Evolutionary conservation across 495 filamentous ascomycete species (phyloP), one percentile per base, ranked within the genome.

Genomic region (Cercophora samala): DNA sequence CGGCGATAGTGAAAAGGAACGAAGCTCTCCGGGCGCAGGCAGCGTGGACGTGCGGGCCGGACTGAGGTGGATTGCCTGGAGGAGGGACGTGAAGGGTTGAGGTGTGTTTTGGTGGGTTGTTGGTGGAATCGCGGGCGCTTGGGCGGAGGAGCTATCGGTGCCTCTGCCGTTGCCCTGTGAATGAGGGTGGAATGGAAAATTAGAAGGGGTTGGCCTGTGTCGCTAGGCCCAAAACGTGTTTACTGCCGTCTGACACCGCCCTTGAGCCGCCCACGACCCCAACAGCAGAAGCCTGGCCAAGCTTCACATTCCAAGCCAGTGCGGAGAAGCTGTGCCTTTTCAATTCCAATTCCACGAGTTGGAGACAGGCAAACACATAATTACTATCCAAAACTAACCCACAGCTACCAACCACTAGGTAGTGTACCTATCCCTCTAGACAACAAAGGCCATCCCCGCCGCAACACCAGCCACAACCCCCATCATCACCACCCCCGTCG

Each of bases 121-220:
- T 22, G 23, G 63, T 58, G 66, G 62, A 58, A 63, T 53, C 59
- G 53, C 1, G 22, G 56, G 59, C 52, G 59, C 26, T 63, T 15
- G 22, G 63, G 58, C 58, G 59, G 64, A 64, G 63, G 29, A 19
- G 32, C 9, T 32, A 29, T 42, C 37, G 25, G 51, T 64, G 68
- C 62, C 68, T 66, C 67, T 60, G 58, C 46, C 66, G 74, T 76
- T 73, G 75, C 75, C 72, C 67, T 67, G 73, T 72, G 66, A 64
- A 68, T 70, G 70, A 58, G 54, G 63, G 24, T 18, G 61, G 59
- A 61, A 46, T 19, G 68, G 37, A 73, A 72, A 71, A 68, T 67
- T 66, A 61, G 65, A 72, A 64, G 72, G 69, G 75, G 72, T 32
- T 74, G 72, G 75, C 68, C 70, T 65, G 67, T 62, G 64, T 67